Conservation (phyloP, 2,329 filamentous ascomycete genomes). For the Cucurbitaria berberidis region DNA sequence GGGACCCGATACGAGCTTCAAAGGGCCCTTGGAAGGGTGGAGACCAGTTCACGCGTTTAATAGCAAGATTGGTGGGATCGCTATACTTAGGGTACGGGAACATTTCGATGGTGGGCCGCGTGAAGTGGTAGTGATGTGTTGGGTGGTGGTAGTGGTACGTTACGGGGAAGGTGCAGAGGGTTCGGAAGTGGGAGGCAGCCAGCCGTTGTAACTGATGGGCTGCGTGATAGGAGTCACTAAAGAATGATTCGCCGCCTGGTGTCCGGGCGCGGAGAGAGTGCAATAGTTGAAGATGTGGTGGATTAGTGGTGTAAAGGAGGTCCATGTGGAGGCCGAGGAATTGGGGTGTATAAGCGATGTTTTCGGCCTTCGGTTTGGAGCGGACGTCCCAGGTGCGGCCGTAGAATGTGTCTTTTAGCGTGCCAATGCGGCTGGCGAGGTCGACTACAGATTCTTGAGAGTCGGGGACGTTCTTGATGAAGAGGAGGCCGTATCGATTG, state of each 20-base stretch:
- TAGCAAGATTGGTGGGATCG: conserved; percentile 39
- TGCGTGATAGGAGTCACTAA: conserved; percentile 75
- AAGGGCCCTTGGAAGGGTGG: conserved; percentile 77
- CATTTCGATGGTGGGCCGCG: conserved; percentile 63
- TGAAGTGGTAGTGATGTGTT: conserved; percentile 64
- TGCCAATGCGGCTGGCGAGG: conserved; percentile 76
- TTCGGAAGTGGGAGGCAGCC: conserved; percentile 40
- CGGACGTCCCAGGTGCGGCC: conserved; percentile 89
- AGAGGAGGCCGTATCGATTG: conserved; percentile 72
- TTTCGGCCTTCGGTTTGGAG: conserved; percentile 81
- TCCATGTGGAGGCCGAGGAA: conserved; percentile 92
- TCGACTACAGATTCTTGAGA: conserved; percentile 68
- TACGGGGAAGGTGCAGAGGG: conserved; percentile 56
- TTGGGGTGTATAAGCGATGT: conserved; percentile 84
- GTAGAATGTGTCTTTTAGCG: conserved; percentile 86
- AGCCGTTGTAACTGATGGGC: conserved; percentile 51
- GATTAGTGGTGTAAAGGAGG: conserved; percentile 80
- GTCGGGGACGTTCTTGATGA: conserved; percentile 75
- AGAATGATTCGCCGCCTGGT: conserved; percentile 82
- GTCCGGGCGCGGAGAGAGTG: conserved; percentile 86
- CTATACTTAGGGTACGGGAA: conserved; percentile 30
- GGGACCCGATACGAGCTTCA: conserved; percentile 44
- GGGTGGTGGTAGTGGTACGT: conserved; percentile 73
- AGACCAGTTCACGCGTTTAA: conserved; percentile 68
- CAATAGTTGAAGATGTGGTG: conserved; percentile 83